Percentiles rank a stretch among this genome's conserved stretches.
Evolutionary conservation across 2,329 filamentous ascomycete genomes (phyloP).

Genomic region (Eurotiales sp.): DNA sequence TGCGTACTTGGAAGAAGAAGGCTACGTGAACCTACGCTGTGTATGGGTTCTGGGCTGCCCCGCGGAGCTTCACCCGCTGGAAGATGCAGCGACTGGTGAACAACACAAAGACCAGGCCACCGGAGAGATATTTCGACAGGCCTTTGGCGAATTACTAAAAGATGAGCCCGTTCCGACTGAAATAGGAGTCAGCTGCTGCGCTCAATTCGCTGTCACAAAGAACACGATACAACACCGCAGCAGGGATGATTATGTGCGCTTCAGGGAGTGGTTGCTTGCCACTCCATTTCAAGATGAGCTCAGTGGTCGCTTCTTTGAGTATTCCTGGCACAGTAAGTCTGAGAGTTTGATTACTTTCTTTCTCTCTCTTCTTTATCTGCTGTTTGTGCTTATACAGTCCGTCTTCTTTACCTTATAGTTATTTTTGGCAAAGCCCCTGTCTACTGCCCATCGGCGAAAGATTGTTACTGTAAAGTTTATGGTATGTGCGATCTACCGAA

Average conservation of each 20-base stretch:
- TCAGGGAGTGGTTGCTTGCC: slow-evolving; percentile 50
- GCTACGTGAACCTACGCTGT: slow-evolving; percentile 52
- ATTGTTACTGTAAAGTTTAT: slow-evolving; percentile 15
- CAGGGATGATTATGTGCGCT: slow-evolving; percentile 44
- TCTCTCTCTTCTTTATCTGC: background rate
- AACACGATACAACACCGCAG: slow-evolving; percentile 47
- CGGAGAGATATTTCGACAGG: slow-evolving; percentile 24
- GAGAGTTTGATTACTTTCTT: too few relatives aligned
- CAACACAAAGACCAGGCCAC: slow-evolving; percentile 17
- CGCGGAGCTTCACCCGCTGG: slow-evolving; percentile 40
- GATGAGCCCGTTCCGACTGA: slow-evolving; percentile 27
- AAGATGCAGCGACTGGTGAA: slow-evolving; percentile 4
- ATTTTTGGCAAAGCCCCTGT: slow-evolving; percentile 13
- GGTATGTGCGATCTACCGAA: slow-evolving; percentile 11
- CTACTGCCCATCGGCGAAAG: slow-evolving; percentile 10
- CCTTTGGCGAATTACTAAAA: slow-evolving; percentile 21
- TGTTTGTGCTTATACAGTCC: background rate
- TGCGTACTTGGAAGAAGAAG: slow-evolving; percentile 38
- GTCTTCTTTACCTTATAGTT: background rate
- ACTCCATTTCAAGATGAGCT: slow-evolving; percentile 47
- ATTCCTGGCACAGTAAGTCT: slow-evolving; percentile 48
- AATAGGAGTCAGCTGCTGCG: slow-evolving; percentile 53
- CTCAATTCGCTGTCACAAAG: slow-evolving; percentile 52
- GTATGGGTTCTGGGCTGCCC: slow-evolving; percentile 50
- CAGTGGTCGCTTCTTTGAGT: slow-evolving; percentile 51